A percentile compares a stretch with the other conserved stretches of the same genome.
Conservation (phyloP, 768 basidiomycete genomes). For the Leccinum subtestaceum region DNA sequence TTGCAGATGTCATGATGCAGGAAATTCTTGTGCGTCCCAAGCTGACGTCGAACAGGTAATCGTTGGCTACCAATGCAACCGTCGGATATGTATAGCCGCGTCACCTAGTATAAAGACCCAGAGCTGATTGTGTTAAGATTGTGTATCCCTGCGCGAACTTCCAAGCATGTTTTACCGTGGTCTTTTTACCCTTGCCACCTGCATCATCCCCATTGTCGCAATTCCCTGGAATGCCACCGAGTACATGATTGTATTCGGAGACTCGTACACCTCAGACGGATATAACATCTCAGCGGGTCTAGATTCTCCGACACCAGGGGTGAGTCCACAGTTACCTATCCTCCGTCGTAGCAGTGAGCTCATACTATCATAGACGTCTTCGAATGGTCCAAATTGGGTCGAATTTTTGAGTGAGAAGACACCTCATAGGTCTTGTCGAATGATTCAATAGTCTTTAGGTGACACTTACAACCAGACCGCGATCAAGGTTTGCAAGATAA, state of each 20-base stretch:
- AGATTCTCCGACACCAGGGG: conserved; percentile 49
- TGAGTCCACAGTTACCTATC: conserved; percentile 28
- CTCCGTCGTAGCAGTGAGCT: conserved; percentile 2
- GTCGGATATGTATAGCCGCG: background rate
- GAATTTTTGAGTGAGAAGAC: conserved; percentile 43
- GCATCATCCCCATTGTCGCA: conserved; percentile 13
- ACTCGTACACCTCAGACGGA: conserved; percentile 60
- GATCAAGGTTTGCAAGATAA: conserved; percentile 38
- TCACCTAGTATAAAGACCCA: conserved; percentile 7
- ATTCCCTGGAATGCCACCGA: conserved; percentile 51
- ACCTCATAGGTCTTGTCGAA: background rate
- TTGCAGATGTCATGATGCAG: too few relatives aligned
- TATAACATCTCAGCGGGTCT: conserved; percentile 59
- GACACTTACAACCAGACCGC: conserved; percentile 54
- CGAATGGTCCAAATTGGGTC: conserved; percentile 66
- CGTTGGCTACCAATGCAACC: too few relatives aligned
- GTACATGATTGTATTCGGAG: conserved; percentile 60
- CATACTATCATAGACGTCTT: conserved; percentile 42
- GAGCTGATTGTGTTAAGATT: background rate
- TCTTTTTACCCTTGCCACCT: conserved; percentile 1
- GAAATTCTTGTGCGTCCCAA: too few relatives aligned
- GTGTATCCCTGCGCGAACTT: background rate
- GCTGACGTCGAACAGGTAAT: too few relatives aligned
- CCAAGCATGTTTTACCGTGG: conserved; percentile 12
- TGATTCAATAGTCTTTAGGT: conserved; percentile 31